Evolutionary conservation across 495 filamentous ascomycete species (phyloP).

Genomic region (Pyrenula aspistea): DNA sequence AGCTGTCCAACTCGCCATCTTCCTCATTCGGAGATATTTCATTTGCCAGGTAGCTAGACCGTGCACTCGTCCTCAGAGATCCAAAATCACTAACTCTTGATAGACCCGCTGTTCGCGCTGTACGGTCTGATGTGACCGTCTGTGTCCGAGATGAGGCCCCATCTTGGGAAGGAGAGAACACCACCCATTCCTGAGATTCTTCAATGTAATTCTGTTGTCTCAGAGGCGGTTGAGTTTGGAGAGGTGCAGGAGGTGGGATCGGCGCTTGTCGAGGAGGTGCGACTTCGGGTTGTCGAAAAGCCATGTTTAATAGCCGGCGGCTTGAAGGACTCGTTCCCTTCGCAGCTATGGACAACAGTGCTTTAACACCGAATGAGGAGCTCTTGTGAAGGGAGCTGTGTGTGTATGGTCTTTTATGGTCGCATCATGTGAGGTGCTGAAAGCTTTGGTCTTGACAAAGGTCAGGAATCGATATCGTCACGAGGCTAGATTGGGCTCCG

Average conservation of each 20-base stretch:
- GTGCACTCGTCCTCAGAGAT: conserved; percentile 56
- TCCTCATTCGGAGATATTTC: conserved; percentile 39
- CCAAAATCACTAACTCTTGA: conserved; percentile 79
- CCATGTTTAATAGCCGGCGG: conserved; percentile 39
- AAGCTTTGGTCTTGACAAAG: not conserved
- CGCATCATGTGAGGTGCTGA: not conserved
- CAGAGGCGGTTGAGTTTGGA: not conserved
- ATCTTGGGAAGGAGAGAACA: conserved; percentile 68
- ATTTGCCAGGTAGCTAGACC: conserved; percentile 27
- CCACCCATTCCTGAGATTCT: conserved; percentile 87
- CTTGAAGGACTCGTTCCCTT: not conserved
- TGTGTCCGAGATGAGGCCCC: conserved; percentile 52
- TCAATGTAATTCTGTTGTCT: conserved; percentile 29
- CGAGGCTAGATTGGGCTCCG: not conserved
- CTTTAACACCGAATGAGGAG: not conserved
- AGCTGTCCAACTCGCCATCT: conserved; percentile 65
- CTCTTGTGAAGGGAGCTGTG: not conserved
- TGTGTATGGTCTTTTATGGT: not conserved
- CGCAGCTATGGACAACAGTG: not conserved
- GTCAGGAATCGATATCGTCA: not conserved
- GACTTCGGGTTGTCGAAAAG: conserved; percentile 67
- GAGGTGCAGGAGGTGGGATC: not conserved
- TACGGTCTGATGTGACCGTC: conserved; percentile 59
- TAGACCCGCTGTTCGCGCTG: conserved; percentile 56
- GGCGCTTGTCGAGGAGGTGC: conserved; percentile 31